Percentiles rank a stretch among this genome's conserved stretches.
phyloP scores from a whole-genome alignment of 345 rosid species.

The Clausena lansium region DNA sequence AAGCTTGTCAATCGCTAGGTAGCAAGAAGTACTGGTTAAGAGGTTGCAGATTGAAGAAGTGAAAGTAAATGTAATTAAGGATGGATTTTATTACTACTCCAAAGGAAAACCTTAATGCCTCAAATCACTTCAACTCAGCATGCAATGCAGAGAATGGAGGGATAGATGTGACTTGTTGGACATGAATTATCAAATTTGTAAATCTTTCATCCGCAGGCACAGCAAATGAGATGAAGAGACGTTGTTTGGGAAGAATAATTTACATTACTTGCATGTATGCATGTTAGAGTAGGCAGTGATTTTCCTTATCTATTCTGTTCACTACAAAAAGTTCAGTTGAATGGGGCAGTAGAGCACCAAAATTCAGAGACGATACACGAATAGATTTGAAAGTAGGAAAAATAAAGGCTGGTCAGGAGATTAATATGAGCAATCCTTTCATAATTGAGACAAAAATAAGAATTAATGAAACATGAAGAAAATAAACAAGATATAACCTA shows the following conservation, averaged over 20 bases:
- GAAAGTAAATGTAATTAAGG: not conserved
- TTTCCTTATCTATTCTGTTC: not conserved
- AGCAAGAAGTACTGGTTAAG: not conserved
- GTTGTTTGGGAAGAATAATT: not conserved
- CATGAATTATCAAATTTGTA: not conserved
- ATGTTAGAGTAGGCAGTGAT: not conserved
- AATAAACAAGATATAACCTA: not conserved
- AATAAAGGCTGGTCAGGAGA: not conserved
- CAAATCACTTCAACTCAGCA: not conserved
- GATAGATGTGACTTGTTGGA: not conserved
- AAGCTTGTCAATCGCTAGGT: not conserved
- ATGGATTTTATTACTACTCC: not conserved
- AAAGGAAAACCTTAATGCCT: not conserved
- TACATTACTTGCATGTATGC: not conserved
- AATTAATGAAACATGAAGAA: not conserved
- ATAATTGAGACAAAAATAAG: not conserved
- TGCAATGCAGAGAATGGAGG: not conserved
- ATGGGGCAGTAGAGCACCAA: not conserved
- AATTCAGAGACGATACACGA: not conserved
- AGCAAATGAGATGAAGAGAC: not conserved
- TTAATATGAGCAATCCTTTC: not conserved
- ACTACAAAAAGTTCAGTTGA: not conserved
- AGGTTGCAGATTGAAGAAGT: not conserved
- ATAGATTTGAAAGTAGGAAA: not conserved
- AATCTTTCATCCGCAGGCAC: not conserved